Evolutionary conservation across 106 monocot species (phyloP), one percentile per base, ranked within the genome.

Genomic region (Dendrobium officinale): DNA sequence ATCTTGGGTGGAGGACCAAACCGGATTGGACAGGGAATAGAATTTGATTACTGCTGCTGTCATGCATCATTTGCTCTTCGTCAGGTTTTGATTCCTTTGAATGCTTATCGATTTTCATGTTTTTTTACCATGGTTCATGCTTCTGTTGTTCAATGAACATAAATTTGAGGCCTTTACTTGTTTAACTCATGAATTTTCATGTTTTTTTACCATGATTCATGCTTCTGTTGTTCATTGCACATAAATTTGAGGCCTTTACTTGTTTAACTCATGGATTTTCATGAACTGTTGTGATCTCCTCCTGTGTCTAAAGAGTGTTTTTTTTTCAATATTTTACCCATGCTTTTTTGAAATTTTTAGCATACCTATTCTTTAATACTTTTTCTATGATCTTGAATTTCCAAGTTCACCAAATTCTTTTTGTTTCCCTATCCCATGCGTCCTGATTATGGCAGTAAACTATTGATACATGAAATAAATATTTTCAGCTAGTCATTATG

Each of bases 41-140:
- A 98, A 80, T 98, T 98, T 85, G 98, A 98, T 77, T 98, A 98
- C 67, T 98, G 98, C 75, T 98, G 98, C 78, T 98, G 98, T 48
- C 98, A 98, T 95, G 95, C 98, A 78, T 92, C 95, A 31, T 98
- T 95, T 85, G 98, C 98, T 17, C 98, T 98, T 85, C 89, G 85
- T 2, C 56, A 97, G 98, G 97, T 98, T 77, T 78, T 78, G 18
- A 64, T 80, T 73, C n/a, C 20, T 74, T 33, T 70, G 70, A 31
- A 27, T 61, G 10, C n/a, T 58, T 58, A 20, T 6, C 55, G 3
- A 58, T 17, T 20, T 58, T 58, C 15, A 16, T 55, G 17, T 11
- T 64, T 22, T 6, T 6, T 15, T 51, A 51, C 51, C 13, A 15
- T 51, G 13, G 13, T 22, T 66, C 64, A 66, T 66, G 64, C n/a